Evolutionary conservation across 179 eudicot species (phyloP).

Genomic region (Carnegiea gigantea): DNA sequence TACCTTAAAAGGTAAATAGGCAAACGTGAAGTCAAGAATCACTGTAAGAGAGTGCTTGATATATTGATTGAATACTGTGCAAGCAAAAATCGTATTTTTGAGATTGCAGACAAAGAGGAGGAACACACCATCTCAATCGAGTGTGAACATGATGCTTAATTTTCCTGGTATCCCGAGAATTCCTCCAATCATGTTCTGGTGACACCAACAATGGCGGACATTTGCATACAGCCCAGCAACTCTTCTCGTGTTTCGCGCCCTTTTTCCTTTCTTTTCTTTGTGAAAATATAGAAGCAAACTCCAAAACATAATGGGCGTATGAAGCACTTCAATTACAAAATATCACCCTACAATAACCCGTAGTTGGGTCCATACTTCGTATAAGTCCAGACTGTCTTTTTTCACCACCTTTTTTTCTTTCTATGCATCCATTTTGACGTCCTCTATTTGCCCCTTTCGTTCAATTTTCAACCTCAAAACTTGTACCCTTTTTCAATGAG

Average conservation of each 20-base stretch:
- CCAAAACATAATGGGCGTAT: not conserved
- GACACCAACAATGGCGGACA: slow-evolving; percentile 1
- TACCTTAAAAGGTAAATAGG: too few species aligned
- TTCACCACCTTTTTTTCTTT: not conserved
- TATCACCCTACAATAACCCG: not conserved
- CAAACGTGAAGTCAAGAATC: too few species aligned
- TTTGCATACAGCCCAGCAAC: not conserved
- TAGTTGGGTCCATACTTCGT: not conserved
- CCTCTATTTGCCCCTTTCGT: slow-evolving; percentile 15
- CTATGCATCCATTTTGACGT: not conserved
- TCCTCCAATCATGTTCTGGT: not conserved
- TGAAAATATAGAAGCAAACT: not conserved
- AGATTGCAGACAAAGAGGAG: too few species aligned
- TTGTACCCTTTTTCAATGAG: slow-evolving; percentile 7
- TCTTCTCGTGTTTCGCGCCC: slow-evolving; percentile 16
- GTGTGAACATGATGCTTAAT: too few species aligned
- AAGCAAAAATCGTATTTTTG: too few species aligned
- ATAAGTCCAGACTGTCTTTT: slow-evolving; percentile 9
- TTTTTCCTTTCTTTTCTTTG: not conserved
- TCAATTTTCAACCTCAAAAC: slow-evolving; percentile 4
- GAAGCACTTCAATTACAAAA: not conserved
- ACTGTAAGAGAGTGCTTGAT: too few species aligned
- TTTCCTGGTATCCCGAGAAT: not conserved
- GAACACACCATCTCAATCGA: too few species aligned
- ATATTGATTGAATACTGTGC: too few species aligned